Percentiles rank a stretch among this genome's conserved stretches.
Conservation (phyloP, 805 yeast species). For the Starmerella davenportii region DNA sequence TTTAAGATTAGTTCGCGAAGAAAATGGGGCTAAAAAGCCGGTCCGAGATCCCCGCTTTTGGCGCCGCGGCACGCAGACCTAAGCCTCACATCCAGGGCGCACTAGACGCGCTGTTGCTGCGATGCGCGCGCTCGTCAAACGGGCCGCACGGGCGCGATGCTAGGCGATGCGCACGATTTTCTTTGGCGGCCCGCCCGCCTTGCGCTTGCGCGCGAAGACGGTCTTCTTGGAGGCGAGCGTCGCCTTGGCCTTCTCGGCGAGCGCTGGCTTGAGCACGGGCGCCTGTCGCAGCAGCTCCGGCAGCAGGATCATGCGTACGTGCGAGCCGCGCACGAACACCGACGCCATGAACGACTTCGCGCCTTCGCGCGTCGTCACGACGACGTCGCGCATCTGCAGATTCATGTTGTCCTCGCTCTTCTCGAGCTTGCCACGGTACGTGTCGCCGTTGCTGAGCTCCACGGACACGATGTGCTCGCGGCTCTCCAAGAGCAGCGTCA, state of each 20-base stretch:
- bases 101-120: no score
- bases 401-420: slow-evolving; percentile 90
- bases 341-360: slow-evolving; percentile 57
- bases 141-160: no score
- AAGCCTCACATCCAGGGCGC: no score
- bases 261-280: slow-evolving; percentile 51
- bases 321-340: slow-evolving; percentile 83
- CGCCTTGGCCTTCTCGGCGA: slow-evolving; percentile 3
- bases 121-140: no score
- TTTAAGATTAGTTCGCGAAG: no score
- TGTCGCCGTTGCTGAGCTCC: slow-evolving; percentile 70
- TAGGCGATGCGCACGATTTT: slow-evolving; percentile 1
- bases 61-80: no score
- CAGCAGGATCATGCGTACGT: slow-evolving; percentile 61
- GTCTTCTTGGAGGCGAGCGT: not conserved
- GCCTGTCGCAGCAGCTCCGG: slow-evolving; percentile 81
- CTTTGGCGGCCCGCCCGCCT: slow-evolving; percentile 7
- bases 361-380: slow-evolving; percentile 63
- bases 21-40: no score
- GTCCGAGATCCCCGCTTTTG: no score
- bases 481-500: slow-evolving; percentile 71
- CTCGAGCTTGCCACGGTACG: slow-evolving; percentile 68
- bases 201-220: not conserved
- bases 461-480: slow-evolving; percentile 72
- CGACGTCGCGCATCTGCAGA: slow-evolving; percentile 64